Percentiles rank a stretch among this genome's conserved stretches.
phyloP scores from a whole-genome alignment of 768 basidiomycete genomes.

The Butyriboletus loyo region DNA sequence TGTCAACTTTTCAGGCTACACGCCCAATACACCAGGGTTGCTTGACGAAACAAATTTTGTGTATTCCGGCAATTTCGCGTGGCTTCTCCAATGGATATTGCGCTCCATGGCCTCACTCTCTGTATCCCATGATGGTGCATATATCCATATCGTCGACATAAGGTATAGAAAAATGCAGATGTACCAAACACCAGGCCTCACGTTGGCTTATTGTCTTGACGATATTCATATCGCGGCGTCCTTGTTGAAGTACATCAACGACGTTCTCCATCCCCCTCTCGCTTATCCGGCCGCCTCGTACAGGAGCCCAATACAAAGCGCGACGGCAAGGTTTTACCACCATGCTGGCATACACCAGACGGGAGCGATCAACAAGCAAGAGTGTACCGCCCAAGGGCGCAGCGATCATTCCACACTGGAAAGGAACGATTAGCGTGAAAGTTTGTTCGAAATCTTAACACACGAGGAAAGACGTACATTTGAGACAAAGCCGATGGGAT shows the following conservation, averaged over 20 bases:
- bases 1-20: too few relatives aligned
- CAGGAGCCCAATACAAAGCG: constrained; percentile 60
- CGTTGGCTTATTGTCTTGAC: not conserved
- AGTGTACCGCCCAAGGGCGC: constrained; percentile 75
- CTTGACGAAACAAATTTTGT: too few relatives aligned
- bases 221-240: not conserved
- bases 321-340: constrained; percentile 62
- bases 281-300: constrained; percentile 46
- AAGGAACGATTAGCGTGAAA: too few relatives aligned
- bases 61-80: too few relatives aligned
- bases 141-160: too few relatives aligned
- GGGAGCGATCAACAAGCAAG: constrained; percentile 59
- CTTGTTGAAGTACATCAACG: constrained; percentile 19
- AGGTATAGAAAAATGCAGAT: too few relatives aligned
- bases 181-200: too few relatives aligned
- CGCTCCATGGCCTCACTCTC: too few relatives aligned
- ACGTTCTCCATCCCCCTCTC: constrained; percentile 16
- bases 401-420: constrained; percentile 76
- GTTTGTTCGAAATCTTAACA: too few relatives aligned
- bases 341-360: constrained; percentile 77
- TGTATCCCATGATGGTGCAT: too few relatives aligned
- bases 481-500: constrained; percentile 83
- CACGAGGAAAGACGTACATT: constrained; percentile 49
- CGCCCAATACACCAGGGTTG: too few relatives aligned
- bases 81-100: too few relatives aligned